Evolutionary conservation across 179 eudicot genomes (phyloP), one percentile per base, ranked within the genome.

Genomic region (Corrigiola litoralis): DNA sequence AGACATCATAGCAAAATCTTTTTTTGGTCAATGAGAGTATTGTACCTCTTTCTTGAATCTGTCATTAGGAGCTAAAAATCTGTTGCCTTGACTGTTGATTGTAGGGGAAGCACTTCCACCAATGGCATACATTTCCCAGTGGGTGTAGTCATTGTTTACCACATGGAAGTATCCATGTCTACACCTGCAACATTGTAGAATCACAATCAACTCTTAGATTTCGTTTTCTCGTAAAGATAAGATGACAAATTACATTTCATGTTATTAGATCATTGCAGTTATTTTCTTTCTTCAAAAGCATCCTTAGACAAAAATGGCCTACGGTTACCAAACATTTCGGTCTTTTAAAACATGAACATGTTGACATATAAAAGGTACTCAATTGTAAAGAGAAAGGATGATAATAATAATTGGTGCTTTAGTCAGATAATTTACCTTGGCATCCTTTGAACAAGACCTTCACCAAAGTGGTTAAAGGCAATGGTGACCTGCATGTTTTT

Each of bases 121-220:
- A 59, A 84, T 84, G 12, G 92, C 92, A 65, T 87, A 87, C 92
- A 87, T 87, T 77, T 87, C 89, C 92, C 92, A 87, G 36, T 87
- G 92, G 13, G 89, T 87, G 72, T 87, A 87, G 85, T 87, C 90
- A 73, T 87, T 87, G 82, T 87, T 87, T 58, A 87, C 95, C 66
- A 87, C 95, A 78, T 87, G 90, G 72, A 87, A 87, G 76, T 85
- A 83, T 20, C 95, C 95, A 69, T 81, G 95, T 53, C 95, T 81
- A 61, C 95, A 87, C 72, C 95, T 85, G 87, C 77, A 80, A 31
- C 57, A 28, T 57, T 51, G 25, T 17, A 50, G 18, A 68, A 27
- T 65, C 67, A 44, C 36, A 47, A 36, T 62, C 58, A 69, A 36
- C 41, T n/a, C n/a, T n/a, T n/a, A n/a, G n/a, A n/a, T n/a, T n/a